Conservation (phyloP, 2,329 filamentous ascomycete species). For the Neocucurbitaria cava region DNA sequence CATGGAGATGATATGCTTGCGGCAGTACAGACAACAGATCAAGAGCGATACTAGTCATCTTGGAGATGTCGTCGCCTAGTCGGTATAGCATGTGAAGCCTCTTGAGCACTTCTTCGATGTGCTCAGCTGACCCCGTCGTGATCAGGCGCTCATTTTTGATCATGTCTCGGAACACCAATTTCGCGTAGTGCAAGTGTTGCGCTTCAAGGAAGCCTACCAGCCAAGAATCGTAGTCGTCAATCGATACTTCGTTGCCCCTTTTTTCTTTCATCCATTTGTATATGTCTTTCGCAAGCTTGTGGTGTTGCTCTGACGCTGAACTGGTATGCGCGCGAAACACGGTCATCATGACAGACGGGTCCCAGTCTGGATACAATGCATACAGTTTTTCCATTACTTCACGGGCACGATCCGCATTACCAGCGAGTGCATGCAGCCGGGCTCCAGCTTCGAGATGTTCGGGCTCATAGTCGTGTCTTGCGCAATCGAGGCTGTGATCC, state of each 20-base stretch:
- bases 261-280: slow-evolving; percentile 65
- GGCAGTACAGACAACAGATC: slow-evolving; percentile 61
- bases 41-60: slow-evolving; percentile 38
- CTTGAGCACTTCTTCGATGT: slow-evolving; percentile 28
- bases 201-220: slow-evolving; percentile 73
- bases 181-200: slow-evolving; percentile 69
- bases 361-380: slow-evolving; percentile 52
- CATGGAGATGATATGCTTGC: slow-evolving; percentile 71
- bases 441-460: slow-evolving; percentile 68
- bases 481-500: slow-evolving; percentile 14
- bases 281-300: slow-evolving; percentile 58
- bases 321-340: slow-evolving; percentile 73
- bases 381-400: slow-evolving; percentile 63
- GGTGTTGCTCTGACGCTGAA: slow-evolving; percentile 50
- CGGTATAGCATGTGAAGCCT: slow-evolving; percentile 37
- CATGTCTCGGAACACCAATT: slow-evolving; percentile 87
- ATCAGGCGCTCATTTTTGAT: slow-evolving; percentile 63
- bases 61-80: slow-evolving; percentile 36
- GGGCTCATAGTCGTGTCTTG: slow-evolving; percentile 33
- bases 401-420: slow-evolving; percentile 66
- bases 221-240: slow-evolving; percentile 78
- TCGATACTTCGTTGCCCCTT: slow-evolving; percentile 66
- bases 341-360: slow-evolving; percentile 67
- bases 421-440: slow-evolving; percentile 66
- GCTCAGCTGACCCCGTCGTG: slow-evolving; percentile 48